These are phyloP conservation scores for Salix suchowensis DNA, from an alignment of 345 rosid species.

Conservation along the genomic window DNA sequence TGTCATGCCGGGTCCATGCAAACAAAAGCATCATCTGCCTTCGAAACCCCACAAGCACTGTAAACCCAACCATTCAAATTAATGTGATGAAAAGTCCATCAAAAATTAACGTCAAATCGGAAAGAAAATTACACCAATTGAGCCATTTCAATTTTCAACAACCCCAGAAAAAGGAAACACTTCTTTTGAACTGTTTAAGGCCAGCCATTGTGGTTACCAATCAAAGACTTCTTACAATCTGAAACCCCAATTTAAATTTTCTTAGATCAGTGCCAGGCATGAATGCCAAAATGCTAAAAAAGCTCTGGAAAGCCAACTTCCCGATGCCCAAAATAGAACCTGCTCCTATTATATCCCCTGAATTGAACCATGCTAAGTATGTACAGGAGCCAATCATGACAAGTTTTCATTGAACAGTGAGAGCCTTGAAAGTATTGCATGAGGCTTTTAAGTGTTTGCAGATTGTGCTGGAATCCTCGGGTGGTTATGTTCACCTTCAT, in stretches of 20 bases:
- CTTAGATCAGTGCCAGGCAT: conserved; percentile 17
- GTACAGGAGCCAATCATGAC: conserved; percentile 46
- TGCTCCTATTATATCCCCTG: conserved; percentile 34
- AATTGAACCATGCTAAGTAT: conserved; percentile 44
- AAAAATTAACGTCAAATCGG: neutral
- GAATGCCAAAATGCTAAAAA: conserved; percentile 7
- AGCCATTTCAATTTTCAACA: conserved; percentile 3
- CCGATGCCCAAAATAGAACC: conserved; percentile 10
- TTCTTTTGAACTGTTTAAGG: conserved; percentile 10
- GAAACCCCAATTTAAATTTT: conserved; percentile 31
- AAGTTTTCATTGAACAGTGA: conserved; percentile 5
- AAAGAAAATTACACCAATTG: neutral
- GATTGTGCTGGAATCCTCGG: conserved; percentile 61
- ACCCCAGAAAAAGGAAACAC: neutral
- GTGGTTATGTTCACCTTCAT: conserved; percentile 96
- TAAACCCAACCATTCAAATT: neutral
- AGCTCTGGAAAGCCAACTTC: conserved; percentile 23
- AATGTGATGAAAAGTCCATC: neutral
- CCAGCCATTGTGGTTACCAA: conserved; percentile 24
- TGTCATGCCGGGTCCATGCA: neutral
- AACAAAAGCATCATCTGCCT: neutral
- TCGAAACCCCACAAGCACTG: neutral
- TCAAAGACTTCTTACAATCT: conserved; percentile 33
- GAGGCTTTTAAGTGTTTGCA: conserved; percentile 41
- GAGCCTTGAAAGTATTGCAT: conserved; percentile 12